These are phyloP conservation scores for Plectosphaerella cucumerina DNA, from an alignment of 2,329 filamentous ascomycete genomes.

Conservation along the genomic window DNA sequence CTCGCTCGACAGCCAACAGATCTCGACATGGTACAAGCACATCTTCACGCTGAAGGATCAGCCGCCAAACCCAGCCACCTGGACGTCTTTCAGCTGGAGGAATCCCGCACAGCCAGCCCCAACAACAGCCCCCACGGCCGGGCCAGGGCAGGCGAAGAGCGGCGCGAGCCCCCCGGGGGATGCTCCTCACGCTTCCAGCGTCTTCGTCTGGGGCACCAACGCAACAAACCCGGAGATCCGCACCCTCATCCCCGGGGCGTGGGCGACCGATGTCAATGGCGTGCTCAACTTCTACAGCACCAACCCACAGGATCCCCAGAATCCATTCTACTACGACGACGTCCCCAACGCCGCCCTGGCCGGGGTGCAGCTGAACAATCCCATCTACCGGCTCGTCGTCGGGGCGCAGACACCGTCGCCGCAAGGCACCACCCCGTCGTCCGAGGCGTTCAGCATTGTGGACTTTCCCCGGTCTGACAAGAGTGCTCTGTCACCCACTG, in stretches of 20 bases:
- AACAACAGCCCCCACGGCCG: background rate
- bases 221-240: background rate
- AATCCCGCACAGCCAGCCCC: too few species aligned
- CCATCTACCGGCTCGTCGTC: background rate
- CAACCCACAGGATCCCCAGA: background rate
- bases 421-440: background rate
- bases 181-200: background rate
- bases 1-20: conserved; percentile 11
- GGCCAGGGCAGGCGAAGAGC: too few species aligned
- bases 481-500: background rate
- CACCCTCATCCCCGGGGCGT: background rate
- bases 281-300: background rate
- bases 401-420: background rate
- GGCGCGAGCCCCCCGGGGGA: background rate
- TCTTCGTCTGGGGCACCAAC: background rate
- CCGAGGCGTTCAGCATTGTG: background rate
- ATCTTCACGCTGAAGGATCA: background rate
- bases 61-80: background rate
- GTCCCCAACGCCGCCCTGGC: background rate
- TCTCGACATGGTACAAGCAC: conserved; percentile 18
- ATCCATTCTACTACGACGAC: background rate
- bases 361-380: background rate
- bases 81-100: background rate
- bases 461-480: too few species aligned
- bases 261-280: background rate